These are phyloP conservation scores for Pseudisothecium myosuroides DNA, from an alignment of 225 moss, liverwort and hornwort genomes.

Conservation along the genomic window DNA sequence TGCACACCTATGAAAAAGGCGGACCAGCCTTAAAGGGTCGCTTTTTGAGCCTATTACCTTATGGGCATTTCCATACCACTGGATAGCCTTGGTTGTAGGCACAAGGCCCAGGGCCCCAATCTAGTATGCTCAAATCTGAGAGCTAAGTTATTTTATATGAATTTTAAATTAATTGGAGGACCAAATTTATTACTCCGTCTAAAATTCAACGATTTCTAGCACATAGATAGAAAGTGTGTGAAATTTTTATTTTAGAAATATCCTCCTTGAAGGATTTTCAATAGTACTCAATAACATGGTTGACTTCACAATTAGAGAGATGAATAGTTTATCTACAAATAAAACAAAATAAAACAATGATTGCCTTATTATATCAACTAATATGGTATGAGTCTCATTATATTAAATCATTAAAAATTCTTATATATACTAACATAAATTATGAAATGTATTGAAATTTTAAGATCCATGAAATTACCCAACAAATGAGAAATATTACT, in stretches of 20 bases:
- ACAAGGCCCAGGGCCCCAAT: accelerated
- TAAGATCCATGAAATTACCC: neutral
- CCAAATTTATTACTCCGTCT: neutral
- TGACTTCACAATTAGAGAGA: neutral
- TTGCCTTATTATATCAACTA: neutral
- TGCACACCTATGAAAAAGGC: too few species aligned
- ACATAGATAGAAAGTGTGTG: neutral
- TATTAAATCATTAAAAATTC: neutral
- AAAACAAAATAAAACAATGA: neutral
- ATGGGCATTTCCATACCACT: neutral
- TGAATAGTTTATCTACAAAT: neutral
- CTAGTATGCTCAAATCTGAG: neutral
- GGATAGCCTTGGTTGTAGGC: neutral
- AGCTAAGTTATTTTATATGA: neutral
- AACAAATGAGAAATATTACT: neutral
- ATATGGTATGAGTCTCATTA: neutral
- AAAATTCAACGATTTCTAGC: neutral
- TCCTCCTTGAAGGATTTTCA: neutral
- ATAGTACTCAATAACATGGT: neutral
- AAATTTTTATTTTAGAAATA: neutral
- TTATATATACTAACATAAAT: neutral
- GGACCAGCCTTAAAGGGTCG: too few species aligned
- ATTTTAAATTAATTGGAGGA: neutral
- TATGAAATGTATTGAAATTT: neutral
- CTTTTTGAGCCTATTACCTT: too few species aligned